Percentiles rank a stretch among this genome's conserved stretches.
Conservation (phyloP, 495 filamentous ascomycete genomes). For the Penicillium riverlandense region DNA sequence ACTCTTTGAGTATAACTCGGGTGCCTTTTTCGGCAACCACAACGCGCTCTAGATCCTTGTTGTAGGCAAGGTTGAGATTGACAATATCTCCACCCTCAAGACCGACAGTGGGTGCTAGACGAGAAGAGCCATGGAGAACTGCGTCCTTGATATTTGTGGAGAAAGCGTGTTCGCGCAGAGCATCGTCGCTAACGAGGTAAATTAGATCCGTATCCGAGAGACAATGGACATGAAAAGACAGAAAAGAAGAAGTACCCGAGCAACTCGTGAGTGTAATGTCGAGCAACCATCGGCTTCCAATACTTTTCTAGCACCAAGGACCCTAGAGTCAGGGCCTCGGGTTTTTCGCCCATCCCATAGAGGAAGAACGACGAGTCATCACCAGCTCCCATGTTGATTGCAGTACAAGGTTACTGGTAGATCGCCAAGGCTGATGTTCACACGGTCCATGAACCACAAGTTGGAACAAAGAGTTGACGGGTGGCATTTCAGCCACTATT, state of each 20-base stretch:
- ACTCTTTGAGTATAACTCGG: conserved; percentile 17
- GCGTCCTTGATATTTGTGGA: conserved; percentile 9
- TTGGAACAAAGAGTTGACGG: not conserved
- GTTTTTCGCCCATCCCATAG: conserved; percentile 19
- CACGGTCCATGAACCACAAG: not conserved
- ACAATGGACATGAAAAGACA: not conserved
- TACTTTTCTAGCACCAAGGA: conserved; percentile 20
- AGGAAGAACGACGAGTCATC: conserved; percentile 21
- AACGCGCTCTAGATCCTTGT: conserved; percentile 15
- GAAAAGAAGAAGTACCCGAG: conserved; percentile 7
- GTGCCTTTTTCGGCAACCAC: conserved; percentile 13
- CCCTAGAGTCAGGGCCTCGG: conserved; percentile 19
- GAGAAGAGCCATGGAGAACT: conserved; percentile 13
- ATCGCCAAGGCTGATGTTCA: conserved; percentile 3
- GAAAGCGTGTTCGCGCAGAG: conserved; percentile 12
- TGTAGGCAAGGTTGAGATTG: conserved; percentile 17
- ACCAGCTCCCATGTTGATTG: conserved; percentile 2
- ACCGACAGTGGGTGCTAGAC: conserved; percentile 9
- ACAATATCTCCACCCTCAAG: conserved; percentile 15
- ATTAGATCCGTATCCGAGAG: not conserved
- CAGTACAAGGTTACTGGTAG: not conserved
- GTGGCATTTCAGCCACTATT: not conserved
- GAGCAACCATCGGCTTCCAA: conserved; percentile 21
- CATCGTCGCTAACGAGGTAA: conserved; percentile 6
- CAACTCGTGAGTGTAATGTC: conserved; percentile 16